Base-by-base conservation (phyloP, 306 rosid species). In the Cicer pinnatifidum region DNA sequence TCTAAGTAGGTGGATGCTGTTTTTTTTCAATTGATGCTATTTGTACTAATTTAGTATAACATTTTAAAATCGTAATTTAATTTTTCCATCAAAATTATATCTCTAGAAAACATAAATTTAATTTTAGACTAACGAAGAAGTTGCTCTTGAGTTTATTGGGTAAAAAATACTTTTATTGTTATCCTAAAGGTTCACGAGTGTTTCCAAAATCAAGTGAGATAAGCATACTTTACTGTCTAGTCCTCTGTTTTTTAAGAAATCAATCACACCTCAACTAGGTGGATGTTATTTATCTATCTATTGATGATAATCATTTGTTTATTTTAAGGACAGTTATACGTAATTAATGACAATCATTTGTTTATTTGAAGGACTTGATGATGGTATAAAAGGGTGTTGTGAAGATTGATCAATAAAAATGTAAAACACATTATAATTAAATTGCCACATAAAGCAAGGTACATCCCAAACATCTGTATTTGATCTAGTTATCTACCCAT, bases 361-460 rank as follows among this genome's bases (percentile, higher is more conserved):
- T 28, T 28, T 28, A 28, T 28, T 28, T 28, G 5, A 28, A 3
- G 35, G 5, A 28, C 5, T 28, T 28, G 35, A 28, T 28, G 35
- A 28, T 28, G 35, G 35, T 28, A 28, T 28, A 28, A 28, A 28
- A 28, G 35, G 35, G 35, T 28, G 28, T 23, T 43, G 20, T 35
- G 62, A 13, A 45, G 7, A 59, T 9, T 11, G 9, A 59, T 23
- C 38, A 46, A 71, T 72, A 53, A 11, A 53, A 39, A 53, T 71
- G n/a, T 28, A 28, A 28, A 28, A 28, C 35, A 28, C 35, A 28
- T 28, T 28, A 2, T 28, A 28, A 28, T 28, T 28, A 28, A 28
- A 28, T 28, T 28, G 4, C 35, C 73, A 48, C 40, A 28, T 46
- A 28, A 28, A 23, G 45, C 40, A 17, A 68, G 20, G 46, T 68